Conservation (phyloP, 805 yeast species). For the Cyberlindnera galapagoensis region DNA sequence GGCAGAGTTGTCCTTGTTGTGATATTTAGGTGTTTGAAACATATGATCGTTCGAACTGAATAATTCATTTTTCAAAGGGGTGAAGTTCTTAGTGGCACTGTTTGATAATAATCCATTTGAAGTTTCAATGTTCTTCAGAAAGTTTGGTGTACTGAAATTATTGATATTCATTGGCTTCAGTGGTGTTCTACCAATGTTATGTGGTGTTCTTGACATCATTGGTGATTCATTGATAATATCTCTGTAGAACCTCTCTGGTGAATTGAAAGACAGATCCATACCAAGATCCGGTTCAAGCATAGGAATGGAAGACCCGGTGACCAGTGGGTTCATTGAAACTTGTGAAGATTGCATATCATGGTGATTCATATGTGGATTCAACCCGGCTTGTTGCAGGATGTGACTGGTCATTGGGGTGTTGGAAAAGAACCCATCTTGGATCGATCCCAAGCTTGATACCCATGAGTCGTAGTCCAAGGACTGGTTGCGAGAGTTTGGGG, state of each 20-base stretch:
- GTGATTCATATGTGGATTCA: no score
- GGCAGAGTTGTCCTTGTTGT: conserved; percentile 9
- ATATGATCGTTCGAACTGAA: conserved; percentile 15
- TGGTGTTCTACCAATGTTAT: conserved; percentile 23
- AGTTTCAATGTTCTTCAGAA: conserved; percentile 19
- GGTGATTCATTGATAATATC: conserved; percentile 25
- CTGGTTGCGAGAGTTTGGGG: no score
- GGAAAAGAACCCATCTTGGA: conserved; percentile 23
- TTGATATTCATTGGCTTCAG: conserved; percentile 12
- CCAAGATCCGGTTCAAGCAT: conserved; percentile 5
- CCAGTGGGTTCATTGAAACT: neutral
- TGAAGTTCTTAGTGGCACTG: conserved; percentile 10
- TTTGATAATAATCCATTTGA: neutral
- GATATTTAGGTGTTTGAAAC: conserved; percentile 19
- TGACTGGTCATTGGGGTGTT: conserved; percentile 22
- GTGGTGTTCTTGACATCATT: conserved; percentile 18
- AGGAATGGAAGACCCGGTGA: neutral
- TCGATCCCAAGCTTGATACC: conserved; percentile 21
- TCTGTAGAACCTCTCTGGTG: conserved; percentile 24
- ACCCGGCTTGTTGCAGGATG: conserved; percentile 15
- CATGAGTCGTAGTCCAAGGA: conserved; percentile 23
- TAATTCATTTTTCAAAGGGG: conserved; percentile 22
- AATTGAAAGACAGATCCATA: conserved; percentile 14
- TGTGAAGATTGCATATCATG: no score
- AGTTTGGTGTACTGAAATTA: conserved; percentile 23